A percentile compares a stretch with the other conserved stretches of the same genome.
Conservation (phyloP, 768 basidiomycete genomes). For the Mycena capillaripes region DNA sequence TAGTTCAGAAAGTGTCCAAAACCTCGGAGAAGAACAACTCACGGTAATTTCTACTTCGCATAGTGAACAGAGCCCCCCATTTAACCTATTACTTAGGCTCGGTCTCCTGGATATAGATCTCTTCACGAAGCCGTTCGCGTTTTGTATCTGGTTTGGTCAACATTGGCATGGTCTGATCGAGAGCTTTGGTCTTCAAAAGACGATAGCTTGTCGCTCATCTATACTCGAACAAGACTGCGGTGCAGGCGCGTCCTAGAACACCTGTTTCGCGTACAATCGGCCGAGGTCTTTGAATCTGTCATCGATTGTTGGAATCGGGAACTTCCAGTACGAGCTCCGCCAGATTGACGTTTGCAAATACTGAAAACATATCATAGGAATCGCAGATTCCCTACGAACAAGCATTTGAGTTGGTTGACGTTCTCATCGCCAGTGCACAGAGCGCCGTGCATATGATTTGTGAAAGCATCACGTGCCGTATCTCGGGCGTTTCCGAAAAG, state of each 20-base stretch:
- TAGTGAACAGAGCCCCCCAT: background rate
- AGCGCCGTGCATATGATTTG: slow-evolving; percentile 91
- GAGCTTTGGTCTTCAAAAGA: slow-evolving; percentile 66
- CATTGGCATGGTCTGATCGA: slow-evolving; percentile 64
- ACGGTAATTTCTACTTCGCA: slow-evolving; percentile 59
- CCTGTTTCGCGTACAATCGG: slow-evolving; percentile 83
- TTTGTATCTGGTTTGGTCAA: slow-evolving; percentile 82
- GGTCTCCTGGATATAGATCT: slow-evolving; percentile 81
- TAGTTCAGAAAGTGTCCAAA: slow-evolving; percentile 71
- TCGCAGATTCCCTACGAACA: slow-evolving; percentile 58
- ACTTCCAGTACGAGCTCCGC: slow-evolving; percentile 55
- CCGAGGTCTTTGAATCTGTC: slow-evolving; percentile 87
- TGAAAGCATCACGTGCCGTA: slow-evolving; percentile 80
- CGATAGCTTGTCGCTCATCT: slow-evolving; percentile 78
- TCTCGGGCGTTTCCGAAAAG: slow-evolving; percentile 69
- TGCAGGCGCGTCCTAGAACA: slow-evolving; percentile 88
- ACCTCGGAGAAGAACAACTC: slow-evolving; percentile 65
- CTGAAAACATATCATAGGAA: slow-evolving; percentile 46
- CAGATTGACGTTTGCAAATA: slow-evolving; percentile 3
- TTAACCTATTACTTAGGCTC: slow-evolving; percentile 58
- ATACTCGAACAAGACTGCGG: slow-evolving; percentile 73
- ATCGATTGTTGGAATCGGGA: slow-evolving; percentile 87
- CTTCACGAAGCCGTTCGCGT: slow-evolving; percentile 88
- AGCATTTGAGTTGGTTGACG: slow-evolving; percentile 87
- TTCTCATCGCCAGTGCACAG: slow-evolving; percentile 87